A percentile compares a stretch with the other conserved stretches of the same genome.
phyloP scores from a whole-genome alignment of 2,329 filamentous ascomycete species.

The Fusarium stilboides region DNA sequence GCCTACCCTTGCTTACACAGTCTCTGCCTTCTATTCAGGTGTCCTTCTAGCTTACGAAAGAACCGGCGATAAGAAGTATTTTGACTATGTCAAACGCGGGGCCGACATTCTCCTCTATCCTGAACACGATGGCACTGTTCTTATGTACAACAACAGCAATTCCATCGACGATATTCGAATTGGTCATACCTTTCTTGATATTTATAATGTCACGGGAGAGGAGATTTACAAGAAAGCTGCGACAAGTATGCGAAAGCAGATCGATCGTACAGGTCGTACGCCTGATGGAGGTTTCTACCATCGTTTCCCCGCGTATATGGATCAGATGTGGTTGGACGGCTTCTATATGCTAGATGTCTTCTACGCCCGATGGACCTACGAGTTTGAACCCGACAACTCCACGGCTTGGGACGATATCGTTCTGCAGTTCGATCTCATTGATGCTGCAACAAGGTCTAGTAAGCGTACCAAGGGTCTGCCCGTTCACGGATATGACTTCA shows the following conservation, averaged over 20 bases:
- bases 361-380: conserved; percentile 40
- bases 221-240: conserved; percentile 40
- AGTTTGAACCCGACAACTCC: conserved; percentile 38
- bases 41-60: conserved; percentile 39
- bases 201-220: conserved; percentile 31
- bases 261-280: conserved; percentile 35
- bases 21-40: conserved; percentile 39
- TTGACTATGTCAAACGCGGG: conserved; percentile 46
- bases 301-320: conserved; percentile 46
- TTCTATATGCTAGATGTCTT: conserved; percentile 43
- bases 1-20: conserved; percentile 46
- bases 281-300: conserved; percentile 40
- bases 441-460: conserved; percentile 16
- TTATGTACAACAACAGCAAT: conserved; percentile 39
- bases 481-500: conserved; percentile 35
- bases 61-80: conserved; percentile 43
- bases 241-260: conserved; percentile 26
- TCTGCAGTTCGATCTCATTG: conserved; percentile 35
- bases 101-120: conserved; percentile 46
- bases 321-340: conserved; percentile 59
- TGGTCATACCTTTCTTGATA: conserved; percentile 36
- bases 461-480: conserved; percentile 30
- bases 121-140: conserved; percentile 39
- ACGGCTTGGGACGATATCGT: conserved; percentile 43
- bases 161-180: conserved; percentile 41